These are phyloP conservation scores for Ophiostoma ulmi DNA, from an alignment of 2,329 filamentous ascomycete species.

Conservation along the genomic window DNA sequence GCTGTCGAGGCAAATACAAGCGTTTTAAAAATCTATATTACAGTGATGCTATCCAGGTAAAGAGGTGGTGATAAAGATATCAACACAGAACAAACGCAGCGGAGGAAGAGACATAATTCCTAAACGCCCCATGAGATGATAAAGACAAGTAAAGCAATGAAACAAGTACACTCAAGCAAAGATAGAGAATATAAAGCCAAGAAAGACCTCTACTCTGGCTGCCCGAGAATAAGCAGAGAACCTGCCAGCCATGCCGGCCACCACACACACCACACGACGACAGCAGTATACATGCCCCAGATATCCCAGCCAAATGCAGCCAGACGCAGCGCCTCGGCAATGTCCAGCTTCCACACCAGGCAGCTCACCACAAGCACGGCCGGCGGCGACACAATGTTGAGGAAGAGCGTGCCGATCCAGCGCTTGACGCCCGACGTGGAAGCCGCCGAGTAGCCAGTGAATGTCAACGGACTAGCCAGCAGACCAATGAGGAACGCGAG, in stretches of 20 bases:
- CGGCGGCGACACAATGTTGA: slow-evolving; percentile 59
- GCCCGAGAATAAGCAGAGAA: slow-evolving; percentile 49
- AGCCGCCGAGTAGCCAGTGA: slow-evolving; percentile 48
- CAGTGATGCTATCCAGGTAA: neutral
- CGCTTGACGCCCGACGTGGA: slow-evolving; percentile 37
- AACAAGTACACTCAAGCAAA: neutral
- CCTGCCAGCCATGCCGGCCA: slow-evolving; percentile 84
- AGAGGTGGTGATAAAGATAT: neutral
- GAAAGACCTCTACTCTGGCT: slow-evolving; percentile 21
- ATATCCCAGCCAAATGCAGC: slow-evolving; percentile 86
- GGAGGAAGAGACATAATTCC: neutral
- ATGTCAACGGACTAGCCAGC: slow-evolving; percentile 72
- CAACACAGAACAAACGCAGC: neutral
- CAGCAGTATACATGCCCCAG: slow-evolving; percentile 81
- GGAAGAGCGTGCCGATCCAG: slow-evolving; percentile 44
- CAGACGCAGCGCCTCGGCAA: slow-evolving; percentile 60
- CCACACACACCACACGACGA: slow-evolving; percentile 93
- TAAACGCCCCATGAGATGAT: neutral
- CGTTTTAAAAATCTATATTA: neutral
- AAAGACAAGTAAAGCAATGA: neutral
- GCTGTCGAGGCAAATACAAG: neutral
- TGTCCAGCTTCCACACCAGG: slow-evolving; percentile 36
- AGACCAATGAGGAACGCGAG: slow-evolving; percentile 81
- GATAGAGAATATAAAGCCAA: neutral
- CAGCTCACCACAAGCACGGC: slow-evolving; percentile 49